Evolutionary conservation across 306 rosid genomes (phyloP).

Genomic region (Prunus kanzakura): DNA sequence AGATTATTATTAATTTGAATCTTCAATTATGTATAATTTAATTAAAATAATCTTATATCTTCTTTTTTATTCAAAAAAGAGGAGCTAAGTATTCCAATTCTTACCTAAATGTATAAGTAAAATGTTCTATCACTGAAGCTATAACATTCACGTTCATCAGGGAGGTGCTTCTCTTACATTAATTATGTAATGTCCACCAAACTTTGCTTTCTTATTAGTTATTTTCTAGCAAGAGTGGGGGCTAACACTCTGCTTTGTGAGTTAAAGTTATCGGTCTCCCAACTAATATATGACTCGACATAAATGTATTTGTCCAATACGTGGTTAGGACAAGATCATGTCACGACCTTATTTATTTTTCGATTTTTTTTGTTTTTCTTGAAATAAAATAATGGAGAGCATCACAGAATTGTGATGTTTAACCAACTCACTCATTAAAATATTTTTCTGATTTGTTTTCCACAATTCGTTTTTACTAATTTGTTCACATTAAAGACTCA

Average conservation of each 20-base stretch:
- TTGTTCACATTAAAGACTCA: background rate
- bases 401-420: background rate
- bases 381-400: background rate
- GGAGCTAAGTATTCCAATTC: background rate
- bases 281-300: background rate
- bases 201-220: background rate
- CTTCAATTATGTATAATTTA: background rate
- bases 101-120: background rate
- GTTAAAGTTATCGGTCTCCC: background rate
- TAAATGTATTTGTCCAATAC: background rate
- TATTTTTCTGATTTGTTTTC: background rate
- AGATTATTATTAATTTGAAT: background rate
- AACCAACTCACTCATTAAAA: background rate
- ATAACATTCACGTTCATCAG: background rate
- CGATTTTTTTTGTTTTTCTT: background rate
- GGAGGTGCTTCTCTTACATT: too few species aligned
- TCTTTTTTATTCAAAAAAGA: background rate
- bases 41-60: background rate
- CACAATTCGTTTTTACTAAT: too few species aligned
- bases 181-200: background rate
- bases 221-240: background rate
- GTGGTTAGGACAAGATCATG: background rate
- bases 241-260: background rate
- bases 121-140: background rate
- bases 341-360: background rate